phyloP scores from a whole-genome alignment of 306 rosid species.

The Castanea sativa region DNA sequence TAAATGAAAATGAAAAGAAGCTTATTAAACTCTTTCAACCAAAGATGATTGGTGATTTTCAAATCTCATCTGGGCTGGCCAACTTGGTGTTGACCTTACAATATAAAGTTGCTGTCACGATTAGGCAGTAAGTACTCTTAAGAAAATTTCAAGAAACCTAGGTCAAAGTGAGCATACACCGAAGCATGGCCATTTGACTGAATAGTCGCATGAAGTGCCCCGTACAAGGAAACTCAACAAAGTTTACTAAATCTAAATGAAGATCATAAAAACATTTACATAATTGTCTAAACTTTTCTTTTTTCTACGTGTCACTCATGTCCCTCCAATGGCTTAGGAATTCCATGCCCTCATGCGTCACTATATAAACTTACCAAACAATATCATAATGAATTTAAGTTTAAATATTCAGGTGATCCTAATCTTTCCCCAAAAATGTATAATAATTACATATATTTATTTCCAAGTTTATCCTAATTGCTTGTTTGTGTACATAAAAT shows the following conservation, averaged over 20 bases:
- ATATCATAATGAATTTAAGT: not conserved
- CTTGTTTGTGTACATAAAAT: not conserved
- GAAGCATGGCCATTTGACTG: not conserved
- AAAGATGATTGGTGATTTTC: not conserved
- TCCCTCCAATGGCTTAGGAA: not conserved
- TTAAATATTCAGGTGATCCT: not conserved
- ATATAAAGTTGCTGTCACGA: not conserved
- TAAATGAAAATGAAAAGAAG: not conserved
- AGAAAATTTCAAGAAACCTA: slow-evolving; percentile 15
- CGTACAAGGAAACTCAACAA: too few relatives aligned
- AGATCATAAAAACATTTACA: not conserved
- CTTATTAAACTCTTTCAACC: not conserved
- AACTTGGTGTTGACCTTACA: not conserved
- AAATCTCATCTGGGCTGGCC: not conserved
- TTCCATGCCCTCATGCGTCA: not conserved
- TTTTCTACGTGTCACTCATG: not conserved
- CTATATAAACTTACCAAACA: not conserved
- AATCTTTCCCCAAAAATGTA: slow-evolving; percentile 1
- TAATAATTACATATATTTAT: not conserved
- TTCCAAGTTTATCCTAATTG: slow-evolving; percentile 12
- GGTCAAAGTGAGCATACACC: not conserved
- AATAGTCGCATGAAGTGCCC: not conserved
- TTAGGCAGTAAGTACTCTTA: not conserved
- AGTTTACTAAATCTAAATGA: not conserved
- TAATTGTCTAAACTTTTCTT: not conserved